Base-by-base conservation (phyloP, 2,329 filamentous ascomycete genomes). In the Ophiostoma novo-ulmi region DNA sequence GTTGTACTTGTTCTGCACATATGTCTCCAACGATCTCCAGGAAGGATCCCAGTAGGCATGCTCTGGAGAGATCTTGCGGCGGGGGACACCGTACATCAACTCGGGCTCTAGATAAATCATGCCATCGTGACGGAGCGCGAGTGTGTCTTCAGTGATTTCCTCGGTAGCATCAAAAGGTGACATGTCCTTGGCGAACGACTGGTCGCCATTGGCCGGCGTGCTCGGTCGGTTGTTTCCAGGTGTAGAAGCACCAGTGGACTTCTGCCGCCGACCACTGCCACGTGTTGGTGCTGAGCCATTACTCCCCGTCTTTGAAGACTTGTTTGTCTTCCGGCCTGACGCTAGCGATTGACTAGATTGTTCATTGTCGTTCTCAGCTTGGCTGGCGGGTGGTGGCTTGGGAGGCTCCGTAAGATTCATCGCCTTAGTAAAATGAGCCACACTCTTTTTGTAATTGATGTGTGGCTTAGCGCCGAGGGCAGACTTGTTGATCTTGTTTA, bases 31-130 rank as follows among this genome's bases (percentile, higher is more conserved):
- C 3, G 82, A 77, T 13, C 80, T 80, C 86, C 86, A 88, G 4
- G 81, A 80, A 0, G 80, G 76, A 17, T 87, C 85, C 85, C 85
- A 88, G 75, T 87, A 87, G 0, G 84, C 82, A 58, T 88, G 82
- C 8, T 75, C 77, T 20, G 80, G 78, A 58, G 81, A 77, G 67
- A 88, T 86, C 75, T 85, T 85, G 52, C 78, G 81, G 2, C 87
- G 73, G 0, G 85, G 85, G 0, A 87, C 84, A 1, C 84, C 85
- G 39, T 79, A 79, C 74, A 86, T 83, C 73, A 85, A 82, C 31
- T 82, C 79, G 0, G 86, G 86, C 64, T 82, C 82, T 0, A 82
- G 83, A 66, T 85, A 85, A 5, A 83, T 77, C 8, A 74, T 77
- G 66, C 85, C 85, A 70, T 88, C 80, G 70, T 88, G 79, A 38